phyloP scores from a whole-genome alignment of 169 alveolate species.

The Eimeria necatrix region DNA sequence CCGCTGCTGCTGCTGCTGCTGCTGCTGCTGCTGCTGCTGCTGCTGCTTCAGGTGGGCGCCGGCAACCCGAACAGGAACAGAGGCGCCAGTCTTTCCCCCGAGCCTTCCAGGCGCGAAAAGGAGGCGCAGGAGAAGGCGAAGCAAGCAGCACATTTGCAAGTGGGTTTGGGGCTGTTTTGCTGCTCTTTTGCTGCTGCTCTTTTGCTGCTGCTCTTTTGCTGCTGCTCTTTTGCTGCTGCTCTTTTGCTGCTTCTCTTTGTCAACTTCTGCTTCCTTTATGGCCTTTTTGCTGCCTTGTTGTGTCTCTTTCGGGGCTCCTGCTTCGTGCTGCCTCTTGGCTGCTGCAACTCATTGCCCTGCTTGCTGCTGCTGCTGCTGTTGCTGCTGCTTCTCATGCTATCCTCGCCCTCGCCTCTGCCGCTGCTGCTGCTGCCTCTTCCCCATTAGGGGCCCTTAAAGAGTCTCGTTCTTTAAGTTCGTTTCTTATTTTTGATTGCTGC shows the following conservation, averaged over 20 bases:
- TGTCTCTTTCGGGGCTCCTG: no score
- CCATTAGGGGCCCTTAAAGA: no score
- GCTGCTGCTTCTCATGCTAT: no score
- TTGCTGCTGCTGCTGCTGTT: no score
- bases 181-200: neutral
- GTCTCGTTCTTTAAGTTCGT: neutral
- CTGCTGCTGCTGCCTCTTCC: no score
- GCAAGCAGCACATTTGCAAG: constrained; percentile 14
- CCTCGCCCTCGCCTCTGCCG: no score
- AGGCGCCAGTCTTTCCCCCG: neutral
- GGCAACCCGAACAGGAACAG: neutral
- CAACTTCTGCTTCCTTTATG: no score
- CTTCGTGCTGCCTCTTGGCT: no score
- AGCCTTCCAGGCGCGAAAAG: neutral
- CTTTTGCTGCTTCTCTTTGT: neutral
- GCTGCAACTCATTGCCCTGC: no score
- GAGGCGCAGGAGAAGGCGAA: neutral
- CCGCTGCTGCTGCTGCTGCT: neutral
- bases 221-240: neutral
- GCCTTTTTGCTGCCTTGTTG: no score
- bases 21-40: neutral
- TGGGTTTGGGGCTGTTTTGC: neutral
- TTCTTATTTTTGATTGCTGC: neutral
- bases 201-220: neutral
- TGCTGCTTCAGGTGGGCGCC: neutral